Evolutionary conservation across 208 protist genomes (phyloP).

Genomic region (Tritrichomonas musculus): DNA sequence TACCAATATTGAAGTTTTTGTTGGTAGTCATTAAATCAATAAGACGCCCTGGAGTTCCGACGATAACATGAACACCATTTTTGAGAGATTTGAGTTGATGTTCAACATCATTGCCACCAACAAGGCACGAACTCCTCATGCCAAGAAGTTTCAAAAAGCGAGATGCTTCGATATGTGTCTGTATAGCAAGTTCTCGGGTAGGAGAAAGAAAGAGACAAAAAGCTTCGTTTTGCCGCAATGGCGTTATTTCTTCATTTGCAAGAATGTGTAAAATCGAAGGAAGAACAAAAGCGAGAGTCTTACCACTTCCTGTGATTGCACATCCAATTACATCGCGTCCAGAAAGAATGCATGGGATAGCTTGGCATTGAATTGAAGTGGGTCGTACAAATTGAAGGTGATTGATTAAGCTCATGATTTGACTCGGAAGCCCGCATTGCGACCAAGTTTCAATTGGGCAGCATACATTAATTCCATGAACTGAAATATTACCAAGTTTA

Average conservation of each 20-base stretch:
- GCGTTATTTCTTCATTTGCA: constrained; percentile 61
- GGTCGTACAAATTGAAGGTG: constrained; percentile 55
- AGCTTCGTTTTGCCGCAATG: constrained; percentile 58
- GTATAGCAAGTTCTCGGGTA: constrained; percentile 69
- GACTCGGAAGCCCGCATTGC: constrained; percentile 46
- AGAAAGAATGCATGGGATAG: constrained; percentile 63
- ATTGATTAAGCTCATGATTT: constrained; percentile 42
- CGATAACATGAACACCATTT: constrained; percentile 54
- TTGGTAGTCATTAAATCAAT: constrained; percentile 69
- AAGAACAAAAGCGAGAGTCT: constrained; percentile 63
- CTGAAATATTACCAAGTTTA: not conserved
- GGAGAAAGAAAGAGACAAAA: constrained; percentile 68
- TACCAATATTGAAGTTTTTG: constrained; percentile 61
- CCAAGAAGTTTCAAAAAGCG: constrained; percentile 44
- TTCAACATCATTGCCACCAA: constrained; percentile 58
- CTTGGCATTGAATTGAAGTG: constrained; percentile 66
- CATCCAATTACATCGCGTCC: constrained; percentile 70
- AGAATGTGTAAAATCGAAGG: constrained; percentile 67
- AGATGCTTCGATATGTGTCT: constrained; percentile 58
- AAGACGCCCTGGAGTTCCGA: constrained; percentile 71
- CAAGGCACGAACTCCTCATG: constrained; percentile 47
- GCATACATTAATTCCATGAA: constrained; percentile 52
- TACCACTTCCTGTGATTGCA: constrained; percentile 64
- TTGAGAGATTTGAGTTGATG: constrained; percentile 68
- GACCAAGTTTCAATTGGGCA: constrained; percentile 51